phyloP scores from a whole-genome alignment of 2,329 filamentous ascomycete genomes.

The Rutstroemia sp. region DNA sequence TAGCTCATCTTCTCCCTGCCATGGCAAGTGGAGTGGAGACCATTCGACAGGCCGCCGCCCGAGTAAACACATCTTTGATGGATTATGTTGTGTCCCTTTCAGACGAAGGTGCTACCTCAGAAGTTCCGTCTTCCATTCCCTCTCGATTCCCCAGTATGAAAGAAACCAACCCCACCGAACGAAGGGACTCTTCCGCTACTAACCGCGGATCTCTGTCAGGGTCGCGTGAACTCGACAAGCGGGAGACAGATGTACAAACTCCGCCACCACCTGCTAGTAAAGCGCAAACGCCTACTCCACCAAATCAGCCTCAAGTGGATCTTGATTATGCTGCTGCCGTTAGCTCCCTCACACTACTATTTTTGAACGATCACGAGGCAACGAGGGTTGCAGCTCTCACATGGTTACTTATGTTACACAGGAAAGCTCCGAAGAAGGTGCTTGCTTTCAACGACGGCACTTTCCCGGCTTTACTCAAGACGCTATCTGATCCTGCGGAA shows the following conservation, averaged over 20 bases:
- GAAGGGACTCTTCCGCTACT: slow-evolving; percentile 27
- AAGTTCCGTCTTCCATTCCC: slow-evolving; percentile 32
- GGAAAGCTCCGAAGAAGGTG: slow-evolving; percentile 88
- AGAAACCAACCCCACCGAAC: slow-evolving; percentile 26
- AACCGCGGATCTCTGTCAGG: slow-evolving; percentile 32
- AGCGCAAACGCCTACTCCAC: slow-evolving; percentile 28
- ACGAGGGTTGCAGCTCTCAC: slow-evolving; percentile 88
- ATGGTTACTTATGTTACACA: slow-evolving; percentile 96
- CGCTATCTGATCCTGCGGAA: slow-evolving; percentile 88
- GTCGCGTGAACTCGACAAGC: slow-evolving; percentile 41
- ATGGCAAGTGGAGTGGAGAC: slow-evolving; percentile 88
- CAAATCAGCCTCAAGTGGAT: slow-evolving; percentile 51
- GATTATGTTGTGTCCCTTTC: slow-evolving; percentile 90
- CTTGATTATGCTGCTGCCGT: slow-evolving; percentile 96
- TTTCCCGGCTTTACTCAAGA: slow-evolving; percentile 92
- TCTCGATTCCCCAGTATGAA: slow-evolving; percentile 37
- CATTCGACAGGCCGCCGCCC: slow-evolving; percentile 78
- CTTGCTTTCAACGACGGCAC: slow-evolving; percentile 95
- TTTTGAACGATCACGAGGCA: slow-evolving; percentile 93
- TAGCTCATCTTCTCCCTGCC: slow-evolving; percentile 86
- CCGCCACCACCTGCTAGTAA: slow-evolving; percentile 34
- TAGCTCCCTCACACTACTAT: slow-evolving; percentile 84
- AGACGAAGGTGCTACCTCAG: slow-evolving; percentile 46
- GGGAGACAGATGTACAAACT: slow-evolving; percentile 45
- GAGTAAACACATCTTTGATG: slow-evolving; percentile 86